Conservation (phyloP, 1,139 yeast species). For the Magnusiomyces tetraspermus region DNA sequence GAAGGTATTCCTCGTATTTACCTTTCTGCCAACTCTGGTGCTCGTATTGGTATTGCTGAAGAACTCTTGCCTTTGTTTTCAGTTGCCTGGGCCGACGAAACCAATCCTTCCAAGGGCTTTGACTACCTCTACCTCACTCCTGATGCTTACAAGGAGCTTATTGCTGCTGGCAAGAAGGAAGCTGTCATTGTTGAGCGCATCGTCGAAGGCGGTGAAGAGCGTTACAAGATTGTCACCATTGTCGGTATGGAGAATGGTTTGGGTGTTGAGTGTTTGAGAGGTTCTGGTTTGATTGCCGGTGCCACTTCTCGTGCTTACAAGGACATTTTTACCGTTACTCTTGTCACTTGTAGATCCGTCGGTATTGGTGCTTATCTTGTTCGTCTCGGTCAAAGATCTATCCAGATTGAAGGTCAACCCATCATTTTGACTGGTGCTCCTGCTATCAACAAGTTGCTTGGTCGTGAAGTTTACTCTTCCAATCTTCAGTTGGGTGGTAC, state of each 20-base stretch:
- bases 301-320: conserved; percentile 96
- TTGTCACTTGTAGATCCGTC: conserved; percentile 96
- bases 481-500: conserved; percentile 98
- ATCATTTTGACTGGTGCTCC: conserved; percentile 98
- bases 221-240: conserved; percentile 72
- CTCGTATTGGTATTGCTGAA: conserved; percentile 96
- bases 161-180: conserved; percentile 39
- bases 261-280: conserved; percentile 96
- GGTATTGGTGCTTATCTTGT: conserved; percentile 99
- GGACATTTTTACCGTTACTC: conserved; percentile 90
- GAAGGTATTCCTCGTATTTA: conserved; percentile 92
- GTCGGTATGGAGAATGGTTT: conserved; percentile 93
- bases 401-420: conserved; percentile 98
- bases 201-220: conserved; percentile 77
- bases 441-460: conserved; percentile 90
- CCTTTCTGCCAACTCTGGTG: conserved; percentile 97
- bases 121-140: conserved; percentile 72
- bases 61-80: conserved; percentile 82
- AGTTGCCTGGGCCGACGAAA: conserved; percentile 84
- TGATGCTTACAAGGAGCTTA: conserved; percentile 55
- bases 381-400: conserved; percentile 96
- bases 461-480: conserved; percentile 93
- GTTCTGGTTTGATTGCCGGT: conserved; percentile 98
- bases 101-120: conserved; percentile 77
- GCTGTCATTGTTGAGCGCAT: conserved; percentile 67